These are phyloP conservation scores for Lactarius hatsudake DNA, from an alignment of 768 basidiomycete genomes.

Conservation along the genomic window DNA sequence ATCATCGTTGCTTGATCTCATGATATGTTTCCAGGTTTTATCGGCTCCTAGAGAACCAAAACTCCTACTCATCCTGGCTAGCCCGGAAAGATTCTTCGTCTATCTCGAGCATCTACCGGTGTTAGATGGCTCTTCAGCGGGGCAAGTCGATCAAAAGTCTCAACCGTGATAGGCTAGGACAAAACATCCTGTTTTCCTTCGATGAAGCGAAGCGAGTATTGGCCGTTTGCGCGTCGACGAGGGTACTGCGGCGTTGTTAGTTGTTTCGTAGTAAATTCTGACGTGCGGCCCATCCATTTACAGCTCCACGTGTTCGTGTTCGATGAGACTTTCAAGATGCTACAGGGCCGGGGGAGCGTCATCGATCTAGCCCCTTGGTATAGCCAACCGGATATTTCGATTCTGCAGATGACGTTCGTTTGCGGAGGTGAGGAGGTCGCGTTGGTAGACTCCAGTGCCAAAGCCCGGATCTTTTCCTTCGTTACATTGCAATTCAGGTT, in stretches of 20 bases:
- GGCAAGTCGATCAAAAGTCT: slow-evolving; percentile 28
- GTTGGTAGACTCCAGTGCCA: slow-evolving; percentile 44
- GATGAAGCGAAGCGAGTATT: slow-evolving; percentile 53
- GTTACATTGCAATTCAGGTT: slow-evolving; percentile 54
- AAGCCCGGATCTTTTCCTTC: slow-evolving; percentile 52
- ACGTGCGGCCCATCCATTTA: slow-evolving; percentile 26
- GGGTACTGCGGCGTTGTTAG: slow-evolving; percentile 33
- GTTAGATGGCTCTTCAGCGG: not conserved
- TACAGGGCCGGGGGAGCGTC: slow-evolving; percentile 42
- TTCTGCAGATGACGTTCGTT: slow-evolving; percentile 44
- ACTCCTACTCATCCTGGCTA: slow-evolving; percentile 16
- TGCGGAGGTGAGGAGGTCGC: slow-evolving; percentile 52
- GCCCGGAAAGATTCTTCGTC: slow-evolving; percentile 3
- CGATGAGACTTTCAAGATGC: slow-evolving; percentile 42
- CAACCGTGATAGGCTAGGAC: slow-evolving; percentile 47
- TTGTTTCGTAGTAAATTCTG: not conserved
- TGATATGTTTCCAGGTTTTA: slow-evolving; percentile 3
- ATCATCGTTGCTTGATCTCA: not conserved
- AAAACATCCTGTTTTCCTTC: slow-evolving; percentile 44
- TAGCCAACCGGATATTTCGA: slow-evolving; percentile 25
- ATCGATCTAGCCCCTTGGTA: slow-evolving; percentile 48
- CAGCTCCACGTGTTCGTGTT: slow-evolving; percentile 46
- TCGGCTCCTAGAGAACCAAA: slow-evolving; percentile 20
- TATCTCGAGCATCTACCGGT: slow-evolving; percentile 14
- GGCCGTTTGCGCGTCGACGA: slow-evolving; percentile 44